phyloP scores from a whole-genome alignment of 2,329 filamentous ascomycete genomes.

The Alternaria triticimaculans region DNA sequence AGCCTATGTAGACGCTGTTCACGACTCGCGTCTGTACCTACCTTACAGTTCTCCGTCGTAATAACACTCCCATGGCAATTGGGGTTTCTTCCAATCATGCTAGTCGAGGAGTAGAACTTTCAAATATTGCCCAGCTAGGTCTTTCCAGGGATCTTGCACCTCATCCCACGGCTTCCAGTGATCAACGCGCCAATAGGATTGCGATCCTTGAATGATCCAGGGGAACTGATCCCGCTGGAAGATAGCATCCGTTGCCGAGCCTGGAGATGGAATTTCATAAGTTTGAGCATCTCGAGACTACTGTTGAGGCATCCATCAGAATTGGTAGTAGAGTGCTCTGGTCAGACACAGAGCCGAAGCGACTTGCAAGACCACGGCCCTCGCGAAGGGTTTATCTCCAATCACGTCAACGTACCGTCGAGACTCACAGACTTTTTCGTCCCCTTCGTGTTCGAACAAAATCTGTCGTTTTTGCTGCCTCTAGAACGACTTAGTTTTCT shows the following conservation, averaged over 20 bases:
- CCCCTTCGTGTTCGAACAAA: neutral
- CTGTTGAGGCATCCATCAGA: neutral
- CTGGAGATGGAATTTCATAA: neutral
- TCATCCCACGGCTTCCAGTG: neutral
- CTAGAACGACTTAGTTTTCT: neutral
- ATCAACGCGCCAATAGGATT: slow-evolving; percentile 8
- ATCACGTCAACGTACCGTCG: neutral
- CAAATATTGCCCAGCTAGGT: slow-evolving; percentile 1
- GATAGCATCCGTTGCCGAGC: neutral
- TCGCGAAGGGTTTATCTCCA: neutral
- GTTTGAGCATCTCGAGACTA: neutral
- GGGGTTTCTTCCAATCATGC: neutral
- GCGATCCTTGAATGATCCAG: neutral
- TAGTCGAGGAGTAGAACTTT: slow-evolving; percentile 9
- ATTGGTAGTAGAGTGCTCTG: neutral
- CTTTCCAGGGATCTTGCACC: slow-evolving; percentile 6
- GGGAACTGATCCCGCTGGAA: neutral
- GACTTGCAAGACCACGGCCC: neutral
- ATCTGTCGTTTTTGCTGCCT: neutral
- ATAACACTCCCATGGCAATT: neutral
- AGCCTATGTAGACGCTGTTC: neutral
- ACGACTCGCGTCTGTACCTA: neutral
- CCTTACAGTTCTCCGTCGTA: neutral
- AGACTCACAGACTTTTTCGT: neutral
- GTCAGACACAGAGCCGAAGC: neutral